Conservation (phyloP, 1,284 basidiomycete species). For the Thecaphora thlaspeos region DNA sequence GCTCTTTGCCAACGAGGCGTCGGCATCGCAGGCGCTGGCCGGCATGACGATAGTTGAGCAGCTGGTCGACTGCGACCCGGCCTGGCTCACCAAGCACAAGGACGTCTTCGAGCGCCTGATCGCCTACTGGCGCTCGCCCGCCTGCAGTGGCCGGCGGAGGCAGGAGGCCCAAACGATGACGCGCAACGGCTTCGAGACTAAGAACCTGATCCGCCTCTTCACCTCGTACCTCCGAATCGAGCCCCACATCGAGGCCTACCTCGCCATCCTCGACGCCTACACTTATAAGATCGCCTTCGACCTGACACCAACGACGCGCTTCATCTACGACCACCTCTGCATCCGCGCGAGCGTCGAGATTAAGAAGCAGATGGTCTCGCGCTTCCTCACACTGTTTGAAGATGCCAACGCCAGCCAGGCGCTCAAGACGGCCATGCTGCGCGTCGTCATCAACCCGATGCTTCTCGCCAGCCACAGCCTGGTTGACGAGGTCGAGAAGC, state of each 20-base stretch:
- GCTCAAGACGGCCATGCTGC: slow-evolving; percentile 83
- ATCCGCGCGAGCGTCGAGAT: slow-evolving; percentile 64
- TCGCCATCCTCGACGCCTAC: slow-evolving; percentile 82
- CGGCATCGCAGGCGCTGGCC: slow-evolving; percentile 27
- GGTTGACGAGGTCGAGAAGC: neutral
- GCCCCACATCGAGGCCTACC: slow-evolving; percentile 80
- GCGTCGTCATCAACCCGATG: slow-evolving; percentile 84
- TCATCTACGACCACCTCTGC: slow-evolving; percentile 84
- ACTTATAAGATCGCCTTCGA: slow-evolving; percentile 80
- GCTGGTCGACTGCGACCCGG: slow-evolving; percentile 68
- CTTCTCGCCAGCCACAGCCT: slow-evolving; percentile 64
- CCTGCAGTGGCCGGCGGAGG: slow-evolving; percentile 36
- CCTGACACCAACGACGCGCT: slow-evolving; percentile 75
- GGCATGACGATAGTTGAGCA: slow-evolving; percentile 75
- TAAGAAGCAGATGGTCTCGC: slow-evolving; percentile 77
- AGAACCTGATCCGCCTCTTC: slow-evolving; percentile 69
- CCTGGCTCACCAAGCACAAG: slow-evolving; percentile 66
- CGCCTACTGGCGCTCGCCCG: slow-evolving; percentile 56
- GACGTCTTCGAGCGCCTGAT: slow-evolving; percentile 55
- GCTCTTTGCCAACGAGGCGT: slow-evolving; percentile 36
- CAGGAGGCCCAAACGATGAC: slow-evolving; percentile 27
- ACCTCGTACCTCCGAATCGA: slow-evolving; percentile 62
- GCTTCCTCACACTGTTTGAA: slow-evolving; percentile 82
- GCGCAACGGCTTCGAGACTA: slow-evolving; percentile 64
- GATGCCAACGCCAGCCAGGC: slow-evolving; percentile 69